Evolutionary conservation across 176 grass and related monocot genomes (phyloP).

Genomic region (Oropetium thomaeum): DNA sequence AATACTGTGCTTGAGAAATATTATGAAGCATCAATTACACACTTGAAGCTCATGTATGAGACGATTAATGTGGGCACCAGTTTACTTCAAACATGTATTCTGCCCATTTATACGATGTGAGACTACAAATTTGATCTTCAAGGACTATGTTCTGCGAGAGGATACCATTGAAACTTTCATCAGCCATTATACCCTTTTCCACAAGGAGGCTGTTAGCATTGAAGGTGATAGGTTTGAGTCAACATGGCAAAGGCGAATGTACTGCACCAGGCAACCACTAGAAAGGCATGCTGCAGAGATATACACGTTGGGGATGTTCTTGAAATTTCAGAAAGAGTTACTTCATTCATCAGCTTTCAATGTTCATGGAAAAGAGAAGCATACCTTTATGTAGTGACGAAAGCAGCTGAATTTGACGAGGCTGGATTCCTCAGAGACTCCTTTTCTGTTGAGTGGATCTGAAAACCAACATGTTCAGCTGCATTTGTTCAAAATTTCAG

Average conservation of each 20-base stretch:
- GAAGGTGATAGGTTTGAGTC: not conserved
- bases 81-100: constrained; percentile 8
- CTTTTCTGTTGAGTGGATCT: constrained; percentile 9
- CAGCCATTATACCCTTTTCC: not conserved
- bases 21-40: not conserved
- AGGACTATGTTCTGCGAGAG: not conserved
- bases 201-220: not conserved
- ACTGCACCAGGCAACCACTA: not conserved
- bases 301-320: not conserved
- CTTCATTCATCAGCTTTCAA: not conserved
- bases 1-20: not conserved
- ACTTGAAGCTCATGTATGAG: not conserved
- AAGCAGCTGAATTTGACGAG: not conserved
- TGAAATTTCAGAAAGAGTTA: not conserved
- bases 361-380: not conserved
- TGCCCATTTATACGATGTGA: constrained; percentile 12
- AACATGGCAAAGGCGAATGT: not conserved
- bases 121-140: constrained; percentile 26
- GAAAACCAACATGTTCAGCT: not conserved
- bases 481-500: constrained; percentile 31
- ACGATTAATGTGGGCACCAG: constrained; percentile 8
- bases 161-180: constrained; percentile 32
- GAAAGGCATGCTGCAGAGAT: not conserved
- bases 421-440: not conserved
- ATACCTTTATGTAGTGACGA: not conserved